Evolutionary conservation across 2,329 filamentous ascomycete species (phyloP).

Genomic region (Madurella fahalii): DNA sequence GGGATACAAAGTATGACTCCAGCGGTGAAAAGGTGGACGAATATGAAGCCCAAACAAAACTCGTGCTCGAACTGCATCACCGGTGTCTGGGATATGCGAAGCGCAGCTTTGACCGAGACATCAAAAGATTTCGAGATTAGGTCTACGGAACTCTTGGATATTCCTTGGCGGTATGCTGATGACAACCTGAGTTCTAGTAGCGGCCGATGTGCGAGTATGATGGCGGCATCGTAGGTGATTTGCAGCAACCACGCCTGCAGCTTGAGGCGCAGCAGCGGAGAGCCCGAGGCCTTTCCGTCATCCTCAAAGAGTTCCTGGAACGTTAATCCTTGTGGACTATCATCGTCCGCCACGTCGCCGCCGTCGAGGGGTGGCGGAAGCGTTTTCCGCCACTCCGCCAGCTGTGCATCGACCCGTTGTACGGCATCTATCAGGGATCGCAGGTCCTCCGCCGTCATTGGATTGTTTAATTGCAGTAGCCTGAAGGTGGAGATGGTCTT

Average conservation of each 20-base stretch:
- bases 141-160: conserved; percentile 1
- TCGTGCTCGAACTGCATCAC: conserved; percentile 1
- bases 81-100: conserved; percentile 1
- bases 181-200: conserved; percentile 1
- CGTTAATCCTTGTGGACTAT: not conserved
- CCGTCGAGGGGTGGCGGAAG: conserved; percentile 1
- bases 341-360: not conserved
- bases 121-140: not conserved
- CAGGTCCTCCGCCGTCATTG: conserved; percentile 1
- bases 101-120: not conserved
- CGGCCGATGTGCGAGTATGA: conserved; percentile 1
- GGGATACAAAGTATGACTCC: conserved; percentile 2
- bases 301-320: not conserved
- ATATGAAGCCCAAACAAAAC: not conserved
- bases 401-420: not conserved
- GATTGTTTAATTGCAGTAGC: conserved; percentile 1
- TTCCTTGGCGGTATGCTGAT: conserved; percentile 1
- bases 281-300: not conserved
- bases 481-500: not conserved
- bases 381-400: not conserved
- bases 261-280: not conserved
- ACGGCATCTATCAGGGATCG: not conserved
- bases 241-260: not conserved
- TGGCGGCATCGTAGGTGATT: conserved; percentile 2
- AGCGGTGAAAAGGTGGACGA: not conserved